Conservation (phyloP, 106 monocot genomes). For the Allium cepa region DNA sequence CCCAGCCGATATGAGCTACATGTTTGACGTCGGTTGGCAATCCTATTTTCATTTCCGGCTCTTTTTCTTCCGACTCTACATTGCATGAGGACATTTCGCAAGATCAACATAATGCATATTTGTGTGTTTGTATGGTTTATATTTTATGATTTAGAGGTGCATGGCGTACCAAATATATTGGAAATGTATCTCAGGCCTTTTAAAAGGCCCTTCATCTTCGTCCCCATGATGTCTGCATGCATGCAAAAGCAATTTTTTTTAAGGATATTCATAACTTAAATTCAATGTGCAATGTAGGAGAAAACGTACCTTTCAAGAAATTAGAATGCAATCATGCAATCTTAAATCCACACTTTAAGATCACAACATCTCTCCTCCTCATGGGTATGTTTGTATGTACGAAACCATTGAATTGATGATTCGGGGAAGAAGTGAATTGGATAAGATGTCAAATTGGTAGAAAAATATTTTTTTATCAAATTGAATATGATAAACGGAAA, state of each 20-base stretch:
- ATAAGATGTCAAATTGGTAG: no score
- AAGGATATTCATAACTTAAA: no score
- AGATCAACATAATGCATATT: background rate
- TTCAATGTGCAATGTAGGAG: no score
- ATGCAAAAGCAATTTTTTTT: no score
- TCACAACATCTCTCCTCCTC: background rate
- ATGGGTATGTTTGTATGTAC: background rate
- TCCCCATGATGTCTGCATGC: background rate
- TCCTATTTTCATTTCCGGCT: slow-evolving; percentile 48
- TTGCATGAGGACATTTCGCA: background rate
- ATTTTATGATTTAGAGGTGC: background rate
- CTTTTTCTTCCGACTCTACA: slow-evolving; percentile 18
- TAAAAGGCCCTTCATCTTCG: slow-evolving; percentile 11
- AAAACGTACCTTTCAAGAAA: background rate
- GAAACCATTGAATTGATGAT: no score
- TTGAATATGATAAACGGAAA: background rate
- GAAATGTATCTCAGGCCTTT: slow-evolving; percentile 15
- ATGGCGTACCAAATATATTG: slow-evolving; percentile 15
- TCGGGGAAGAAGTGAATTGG: no score
- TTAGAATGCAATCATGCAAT: background rate
- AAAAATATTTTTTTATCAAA: no score
- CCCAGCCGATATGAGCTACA: slow-evolving; percentile 55
- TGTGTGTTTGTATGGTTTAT: background rate
- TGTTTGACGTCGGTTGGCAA: slow-evolving; percentile 48
- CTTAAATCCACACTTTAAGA: background rate